These are phyloP conservation scores for Clavariopsis aquatica DNA, from an alignment of 495 filamentous ascomycete species.

Conservation along the genomic window DNA sequence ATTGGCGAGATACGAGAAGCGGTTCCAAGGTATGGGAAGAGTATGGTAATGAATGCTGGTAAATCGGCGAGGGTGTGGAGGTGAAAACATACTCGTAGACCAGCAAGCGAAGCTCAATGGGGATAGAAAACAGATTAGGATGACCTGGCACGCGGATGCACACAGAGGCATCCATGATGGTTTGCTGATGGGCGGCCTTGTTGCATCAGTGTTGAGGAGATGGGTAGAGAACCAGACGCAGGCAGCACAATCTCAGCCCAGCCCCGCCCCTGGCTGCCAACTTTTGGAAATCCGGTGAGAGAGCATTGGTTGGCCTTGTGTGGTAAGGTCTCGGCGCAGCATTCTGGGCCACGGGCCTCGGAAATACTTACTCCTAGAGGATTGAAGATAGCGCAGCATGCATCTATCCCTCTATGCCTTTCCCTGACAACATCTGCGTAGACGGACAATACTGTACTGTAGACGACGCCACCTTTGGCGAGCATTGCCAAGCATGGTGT, in stretches of 20 bases:
- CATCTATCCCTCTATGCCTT: no score
- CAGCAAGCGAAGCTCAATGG: constrained; percentile 11
- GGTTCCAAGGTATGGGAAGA: constrained; percentile 8
- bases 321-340: no score
- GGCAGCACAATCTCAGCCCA: not conserved
- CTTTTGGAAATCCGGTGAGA: not conserved
- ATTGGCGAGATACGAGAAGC: constrained; percentile 19
- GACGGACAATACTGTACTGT: no score
- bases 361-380: no score
- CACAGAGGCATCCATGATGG: not conserved
- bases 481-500: not conserved
- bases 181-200: not conserved
- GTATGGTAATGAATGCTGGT: constrained; percentile 1
- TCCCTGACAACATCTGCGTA: no score
- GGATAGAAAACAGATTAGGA: not conserved
- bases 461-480: no score
- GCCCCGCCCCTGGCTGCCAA: not conserved
- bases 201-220: not conserved
- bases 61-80: not conserved
- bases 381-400: no score
- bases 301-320: no score
- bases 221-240: not conserved
- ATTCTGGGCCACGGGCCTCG: no score
- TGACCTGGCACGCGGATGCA: not conserved
- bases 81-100: constrained; percentile 19